Base-by-base conservation (phyloP, 2,329 filamentous ascomycete genomes). In the Penicillium brevicompactum region DNA sequence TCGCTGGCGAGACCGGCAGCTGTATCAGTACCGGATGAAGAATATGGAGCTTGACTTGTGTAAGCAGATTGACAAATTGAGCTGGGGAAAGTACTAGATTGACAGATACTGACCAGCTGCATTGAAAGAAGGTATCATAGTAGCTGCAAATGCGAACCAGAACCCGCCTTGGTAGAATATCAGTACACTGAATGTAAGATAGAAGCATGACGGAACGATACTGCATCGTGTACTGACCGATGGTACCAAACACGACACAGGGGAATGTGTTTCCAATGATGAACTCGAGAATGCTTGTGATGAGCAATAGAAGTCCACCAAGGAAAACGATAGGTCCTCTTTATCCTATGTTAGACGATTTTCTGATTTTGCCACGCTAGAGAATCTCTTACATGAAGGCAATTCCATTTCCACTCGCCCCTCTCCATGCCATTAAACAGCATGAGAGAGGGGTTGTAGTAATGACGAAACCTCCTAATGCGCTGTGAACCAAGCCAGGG, bases 181-280 rank as follows among this genome's bases (percentile, higher is more conserved):
- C 2, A 61, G 40, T 5, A 44, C 30, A 16, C 5, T 3, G 21
- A 42, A 40, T 32, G 18, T 59, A 16, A 11, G 0, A 38, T 31
- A 10, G 2, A 7, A 10, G n/a, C 1, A 32, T 32, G 4, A 37
- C 14, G 30, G n/a, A 5, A 4, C 24, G 24, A 4, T 4, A 30
- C 7, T n/a, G n/a, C n/a, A n/a, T n/a, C n/a, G n/a, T n/a, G 13
- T 22, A 55, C 61, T 69, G 74, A 58, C 82, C 80, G 58, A 79
- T 82, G 14, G 78, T 72, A 51, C 71, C 74, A 67, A 86, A 86
- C 27, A 86, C 84, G 37, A 84, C 79, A 46, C 79, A 82, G 0
- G 83, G 77, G 60, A 86, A 86, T 4, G 82, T 86, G 65, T 85
- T 84, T 37, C 83, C 83, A 1, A 85, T 72, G 51, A 85, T 69